Conservation (phyloP, 208 protist genomes). For the Naegleria fowleri region DNA sequence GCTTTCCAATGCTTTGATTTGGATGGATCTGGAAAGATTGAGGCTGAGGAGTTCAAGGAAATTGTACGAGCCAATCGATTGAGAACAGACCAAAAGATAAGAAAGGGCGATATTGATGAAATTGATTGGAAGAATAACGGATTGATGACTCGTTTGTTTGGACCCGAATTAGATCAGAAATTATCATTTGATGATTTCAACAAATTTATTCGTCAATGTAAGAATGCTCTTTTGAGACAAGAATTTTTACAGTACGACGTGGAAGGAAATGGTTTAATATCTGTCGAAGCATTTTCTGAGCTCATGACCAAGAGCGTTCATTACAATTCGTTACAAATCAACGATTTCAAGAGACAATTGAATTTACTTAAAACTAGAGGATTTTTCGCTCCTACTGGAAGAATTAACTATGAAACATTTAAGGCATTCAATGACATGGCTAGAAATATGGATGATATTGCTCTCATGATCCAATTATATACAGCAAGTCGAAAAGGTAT, state of each 20-base stretch:
- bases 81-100: not conserved
- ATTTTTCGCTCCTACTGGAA: not conserved
- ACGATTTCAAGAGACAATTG: slow-evolving; percentile 21
- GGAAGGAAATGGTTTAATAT: not conserved
- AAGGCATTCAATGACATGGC: slow-evolving; percentile 4
- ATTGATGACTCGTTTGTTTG: not conserved
- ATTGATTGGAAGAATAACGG: slow-evolving; percentile 6
- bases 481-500: not conserved
- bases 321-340: not conserved
- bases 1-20: slow-evolving; percentile 15
- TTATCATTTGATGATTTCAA: slow-evolving; percentile 10
- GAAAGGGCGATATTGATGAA: not conserved
- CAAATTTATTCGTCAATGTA: not conserved
- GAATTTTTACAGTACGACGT: slow-evolving; percentile 14
- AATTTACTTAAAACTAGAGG: slow-evolving; percentile 20
- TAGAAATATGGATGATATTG: not conserved
- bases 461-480: not conserved
- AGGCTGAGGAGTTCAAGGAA: not conserved
- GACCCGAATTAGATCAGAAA: not conserved
- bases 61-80: not conserved
- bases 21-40: slow-evolving; percentile 15
- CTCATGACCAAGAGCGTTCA: not conserved
- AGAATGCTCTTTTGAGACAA: not conserved
- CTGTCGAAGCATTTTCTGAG: slow-evolving; percentile 20
- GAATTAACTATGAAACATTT: slow-evolving; percentile 20